Percentiles rank a stretch among this genome's conserved stretches.
Evolutionary conservation across 768 basidiomycete species (phyloP).

Genomic region (Chalciporus sphaerocephalus): DNA sequence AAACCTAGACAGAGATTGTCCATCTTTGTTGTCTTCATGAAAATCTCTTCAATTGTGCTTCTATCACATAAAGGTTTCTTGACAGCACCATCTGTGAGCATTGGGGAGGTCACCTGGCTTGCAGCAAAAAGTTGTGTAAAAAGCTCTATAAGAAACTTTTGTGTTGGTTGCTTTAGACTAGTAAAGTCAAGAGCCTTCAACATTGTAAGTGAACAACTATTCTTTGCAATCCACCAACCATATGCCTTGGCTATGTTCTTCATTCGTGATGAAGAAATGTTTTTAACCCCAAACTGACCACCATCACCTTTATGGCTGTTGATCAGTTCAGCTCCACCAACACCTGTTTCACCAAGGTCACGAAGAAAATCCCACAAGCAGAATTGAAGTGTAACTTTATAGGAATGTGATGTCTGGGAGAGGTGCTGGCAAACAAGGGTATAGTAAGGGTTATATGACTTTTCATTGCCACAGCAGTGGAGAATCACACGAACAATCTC

Average conservation of each 20-base stretch:
- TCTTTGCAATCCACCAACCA: slow-evolving; percentile 92
- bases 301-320: slow-evolving; percentile 53
- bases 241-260: slow-evolving; percentile 79
- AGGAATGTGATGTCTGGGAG: slow-evolving; percentile 71
- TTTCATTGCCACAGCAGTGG: slow-evolving; percentile 92
- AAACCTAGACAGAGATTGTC: slow-evolving; percentile 71
- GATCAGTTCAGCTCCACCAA: slow-evolving; percentile 76
- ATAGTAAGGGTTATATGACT: slow-evolving; percentile 93
- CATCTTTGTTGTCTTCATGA: slow-evolving; percentile 67
- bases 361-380: slow-evolving; percentile 96
- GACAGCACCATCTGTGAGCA: slow-evolving; percentile 39
- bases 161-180: slow-evolving; percentile 56
- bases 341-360: slow-evolving; percentile 77
- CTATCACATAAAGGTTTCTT: slow-evolving; percentile 47
- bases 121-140: slow-evolving; percentile 66
- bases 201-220: slow-evolving; percentile 65
- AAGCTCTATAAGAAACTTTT: slow-evolving; percentile 65
- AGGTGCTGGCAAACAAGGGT: slow-evolving; percentile 83
- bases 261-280: slow-evolving; percentile 54
- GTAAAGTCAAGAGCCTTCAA: slow-evolving; percentile 94
- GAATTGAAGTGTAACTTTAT: slow-evolving; percentile 91
- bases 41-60: slow-evolving; percentile 66
- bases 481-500: slow-evolving; percentile 91
- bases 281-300: slow-evolving; percentile 40
- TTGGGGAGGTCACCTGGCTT: slow-evolving; percentile 70